Percentiles rank a stretch among this genome's conserved stretches.
phyloP scores from a whole-genome alignment of 169 alveolate species.

The Toxoplasma gondii region DNA sequence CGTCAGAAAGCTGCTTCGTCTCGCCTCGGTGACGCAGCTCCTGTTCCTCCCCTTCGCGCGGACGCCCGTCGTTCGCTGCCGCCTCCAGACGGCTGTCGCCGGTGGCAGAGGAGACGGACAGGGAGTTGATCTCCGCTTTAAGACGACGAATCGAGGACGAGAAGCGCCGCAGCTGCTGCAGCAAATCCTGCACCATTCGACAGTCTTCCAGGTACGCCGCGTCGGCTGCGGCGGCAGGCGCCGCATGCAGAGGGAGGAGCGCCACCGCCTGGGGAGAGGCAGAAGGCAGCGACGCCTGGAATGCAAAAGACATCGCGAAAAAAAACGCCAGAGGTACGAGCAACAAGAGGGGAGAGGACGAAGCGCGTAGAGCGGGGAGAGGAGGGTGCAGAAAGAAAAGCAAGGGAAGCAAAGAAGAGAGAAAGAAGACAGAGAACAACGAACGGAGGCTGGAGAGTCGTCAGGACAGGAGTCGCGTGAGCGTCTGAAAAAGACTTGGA shows the following conservation, averaged over 20 bases:
- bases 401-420: neutral
- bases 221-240: constrained; percentile 56
- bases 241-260: constrained; percentile 3
- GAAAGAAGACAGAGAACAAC: neutral
- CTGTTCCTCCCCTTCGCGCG: neutral
- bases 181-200: constrained; percentile 35
- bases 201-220: constrained; percentile 58
- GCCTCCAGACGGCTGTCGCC: constrained; percentile 35
- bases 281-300: neutral
- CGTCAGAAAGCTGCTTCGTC: too few species aligned
- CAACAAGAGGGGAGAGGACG: neutral
- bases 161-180: constrained; percentile 47
- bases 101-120: neutral
- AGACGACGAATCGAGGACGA: neutral
- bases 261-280: neutral
- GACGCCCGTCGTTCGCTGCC: neutral
- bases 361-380: neutral
- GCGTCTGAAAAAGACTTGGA: neutral
- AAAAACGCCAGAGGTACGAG: neutral
- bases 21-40: too few species aligned
- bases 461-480: neutral
- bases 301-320: neutral
- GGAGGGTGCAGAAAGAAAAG: neutral
- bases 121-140: neutral
- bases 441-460: neutral